These are phyloP conservation scores for Candida khao-thaluensis DNA, from an alignment of 805 yeast species.

Conservation along the genomic window DNA sequence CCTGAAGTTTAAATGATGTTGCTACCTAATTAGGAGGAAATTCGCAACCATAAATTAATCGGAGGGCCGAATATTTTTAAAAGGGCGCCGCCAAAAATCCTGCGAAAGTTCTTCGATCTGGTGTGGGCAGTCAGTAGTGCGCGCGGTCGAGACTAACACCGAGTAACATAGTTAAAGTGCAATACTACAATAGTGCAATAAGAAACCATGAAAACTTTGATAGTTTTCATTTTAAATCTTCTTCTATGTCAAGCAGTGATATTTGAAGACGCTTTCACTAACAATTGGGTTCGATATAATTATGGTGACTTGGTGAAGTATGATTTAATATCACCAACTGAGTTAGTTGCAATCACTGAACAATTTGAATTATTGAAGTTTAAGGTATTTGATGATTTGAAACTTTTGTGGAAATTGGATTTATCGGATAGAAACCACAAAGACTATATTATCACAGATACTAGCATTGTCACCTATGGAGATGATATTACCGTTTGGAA, in stretches of 20 bases:
- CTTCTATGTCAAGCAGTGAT: conserved; percentile 6
- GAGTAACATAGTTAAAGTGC: no score
- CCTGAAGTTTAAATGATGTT: neutral
- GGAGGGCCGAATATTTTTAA: no score
- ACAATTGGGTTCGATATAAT: conserved; percentile 16
- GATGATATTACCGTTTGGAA: conserved; percentile 7
- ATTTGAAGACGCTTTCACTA: conserved; percentile 16
- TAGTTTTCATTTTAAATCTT: neutral
- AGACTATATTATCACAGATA: neutral
- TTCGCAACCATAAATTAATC: conserved; percentile 5
- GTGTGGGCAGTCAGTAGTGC: no score
- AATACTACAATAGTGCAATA: neutral
- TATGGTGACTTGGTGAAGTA: conserved; percentile 8
- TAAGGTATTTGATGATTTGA: neutral
- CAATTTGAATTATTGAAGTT: conserved; percentile 6
- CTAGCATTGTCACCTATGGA: conserved; percentile 3
- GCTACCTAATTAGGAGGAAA: neutral
- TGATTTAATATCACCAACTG: conserved; percentile 5
- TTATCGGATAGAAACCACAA: neutral
- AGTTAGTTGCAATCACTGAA: conserved; percentile 9
- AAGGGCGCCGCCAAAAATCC: no score
- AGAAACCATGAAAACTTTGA: neutral
- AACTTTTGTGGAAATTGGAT: conserved; percentile 11
- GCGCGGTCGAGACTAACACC: no score
- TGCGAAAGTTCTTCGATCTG: no score